These are phyloP conservation scores for Colletotrichum sp. DNA, from an alignment of 2,329 filamentous ascomycete species.

Conservation along the genomic window DNA sequence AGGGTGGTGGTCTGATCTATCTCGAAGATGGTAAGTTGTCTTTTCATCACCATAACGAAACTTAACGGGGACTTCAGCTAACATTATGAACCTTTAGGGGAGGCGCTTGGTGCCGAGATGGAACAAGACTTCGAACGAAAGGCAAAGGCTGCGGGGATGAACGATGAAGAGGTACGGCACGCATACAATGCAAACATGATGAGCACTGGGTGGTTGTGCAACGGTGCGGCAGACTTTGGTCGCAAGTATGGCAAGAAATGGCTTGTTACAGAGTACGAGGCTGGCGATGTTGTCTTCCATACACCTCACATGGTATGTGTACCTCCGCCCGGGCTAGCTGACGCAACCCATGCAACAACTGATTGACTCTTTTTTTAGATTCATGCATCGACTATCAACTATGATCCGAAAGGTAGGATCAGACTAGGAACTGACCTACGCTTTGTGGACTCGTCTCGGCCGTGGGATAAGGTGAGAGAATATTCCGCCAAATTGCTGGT, in stretches of 20 bases:
- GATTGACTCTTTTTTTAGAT: constrained; percentile 27
- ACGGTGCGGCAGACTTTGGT: constrained; percentile 30
- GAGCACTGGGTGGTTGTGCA: constrained; percentile 55
- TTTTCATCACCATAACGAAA: too few relatives aligned
- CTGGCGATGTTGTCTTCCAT: constrained; percentile 45
- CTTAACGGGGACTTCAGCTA: not conserved
- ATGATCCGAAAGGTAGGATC: constrained; percentile 55
- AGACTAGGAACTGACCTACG: constrained; percentile 61
- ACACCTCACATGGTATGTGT: constrained; percentile 36
- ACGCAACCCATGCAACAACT: accelerated
- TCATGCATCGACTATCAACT: constrained; percentile 62
- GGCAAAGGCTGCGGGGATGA: constrained; percentile 51
- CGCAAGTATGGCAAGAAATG: constrained; percentile 31
- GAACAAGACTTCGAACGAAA: constrained; percentile 47
- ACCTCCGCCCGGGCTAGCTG: not conserved
- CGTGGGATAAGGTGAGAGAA: constrained; percentile 49
- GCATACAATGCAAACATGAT: constrained; percentile 68
- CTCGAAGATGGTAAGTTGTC: constrained; percentile 47
- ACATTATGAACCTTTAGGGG: not conserved
- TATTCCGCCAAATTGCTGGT: accelerated
- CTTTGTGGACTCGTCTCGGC: constrained; percentile 54
- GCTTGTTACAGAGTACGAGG: constrained; percentile 42
- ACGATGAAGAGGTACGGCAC: constrained; percentile 53
- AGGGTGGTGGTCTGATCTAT: constrained; percentile 65
- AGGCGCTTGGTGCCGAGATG: constrained; percentile 36